A percentile compares a stretch with the other conserved stretches of the same genome.
These are phyloP conservation scores for Bimuria novae-zelandiae DNA, from an alignment of 2,329 filamentous ascomycete genomes.

Conservation along the genomic window DNA sequence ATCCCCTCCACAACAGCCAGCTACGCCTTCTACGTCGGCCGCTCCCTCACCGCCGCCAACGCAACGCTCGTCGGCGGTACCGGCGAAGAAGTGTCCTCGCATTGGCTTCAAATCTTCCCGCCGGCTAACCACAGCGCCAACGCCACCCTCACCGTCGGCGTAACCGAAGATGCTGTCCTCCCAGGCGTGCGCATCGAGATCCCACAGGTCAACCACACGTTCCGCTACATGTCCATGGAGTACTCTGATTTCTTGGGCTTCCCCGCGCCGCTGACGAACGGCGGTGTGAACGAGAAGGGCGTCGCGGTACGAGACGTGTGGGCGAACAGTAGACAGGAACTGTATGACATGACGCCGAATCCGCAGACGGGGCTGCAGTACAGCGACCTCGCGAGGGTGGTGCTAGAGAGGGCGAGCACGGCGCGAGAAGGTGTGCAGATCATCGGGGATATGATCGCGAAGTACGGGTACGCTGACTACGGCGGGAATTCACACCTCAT, in stretches of 20 bases:
- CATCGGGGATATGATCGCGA: constrained; percentile 46
- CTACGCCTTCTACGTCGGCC: constrained; percentile 56
- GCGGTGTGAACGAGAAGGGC: constrained; percentile 51
- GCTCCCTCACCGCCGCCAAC: constrained; percentile 50
- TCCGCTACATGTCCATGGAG: constrained; percentile 45
- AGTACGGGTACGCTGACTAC: constrained; percentile 50
- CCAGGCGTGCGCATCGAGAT: constrained; percentile 43
- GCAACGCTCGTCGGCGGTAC: constrained; percentile 53
- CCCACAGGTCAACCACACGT: constrained; percentile 40
- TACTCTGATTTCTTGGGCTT: constrained; percentile 50
- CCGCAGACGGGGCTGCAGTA: constrained; percentile 51
- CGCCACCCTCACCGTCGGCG: constrained; percentile 50
- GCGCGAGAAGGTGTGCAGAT: constrained; percentile 51
- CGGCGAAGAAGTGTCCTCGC: constrained; percentile 54
- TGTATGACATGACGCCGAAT: constrained; percentile 48
- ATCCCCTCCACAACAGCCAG: constrained; percentile 39
- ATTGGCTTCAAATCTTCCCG: constrained; percentile 54
- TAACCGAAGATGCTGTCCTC: constrained; percentile 46
- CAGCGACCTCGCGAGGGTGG: constrained; percentile 48
- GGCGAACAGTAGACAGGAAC: constrained; percentile 47
- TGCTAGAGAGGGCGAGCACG: constrained; percentile 48
- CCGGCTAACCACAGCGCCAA: constrained; percentile 49
- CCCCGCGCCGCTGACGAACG: constrained; percentile 51
- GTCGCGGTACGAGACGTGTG: constrained; percentile 51
- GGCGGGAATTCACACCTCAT: constrained; percentile 52